phyloP scores from a whole-genome alignment of 1,284 basidiomycete species.

The Leccinum discolor region DNA sequence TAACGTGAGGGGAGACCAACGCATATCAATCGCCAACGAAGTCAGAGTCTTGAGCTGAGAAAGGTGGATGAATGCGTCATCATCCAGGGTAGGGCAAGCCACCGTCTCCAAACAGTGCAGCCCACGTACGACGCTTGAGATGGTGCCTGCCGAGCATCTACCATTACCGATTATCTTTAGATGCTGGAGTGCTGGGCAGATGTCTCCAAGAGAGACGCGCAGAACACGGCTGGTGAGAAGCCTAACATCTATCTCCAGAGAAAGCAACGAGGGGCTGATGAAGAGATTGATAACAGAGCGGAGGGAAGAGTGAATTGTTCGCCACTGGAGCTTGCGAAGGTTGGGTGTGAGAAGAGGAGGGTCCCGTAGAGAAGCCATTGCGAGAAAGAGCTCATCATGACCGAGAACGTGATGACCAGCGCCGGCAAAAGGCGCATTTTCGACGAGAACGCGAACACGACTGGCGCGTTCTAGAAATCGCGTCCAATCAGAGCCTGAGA shows the following conservation, averaged over 20 bases:
- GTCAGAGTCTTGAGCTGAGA: conserved; percentile 21
- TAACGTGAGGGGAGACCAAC: conserved; percentile 20
- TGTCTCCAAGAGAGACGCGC: conserved; percentile 12
- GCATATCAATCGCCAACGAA: conserved; percentile 20
- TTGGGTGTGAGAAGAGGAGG: conserved; percentile 23
- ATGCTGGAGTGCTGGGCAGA: conserved; percentile 19
- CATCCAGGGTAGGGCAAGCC: conserved; percentile 20
- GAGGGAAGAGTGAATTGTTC: neutral
- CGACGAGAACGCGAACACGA: conserved; percentile 16
- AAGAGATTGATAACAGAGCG: conserved; percentile 21
- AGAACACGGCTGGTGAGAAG: conserved; percentile 11
- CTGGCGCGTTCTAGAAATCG: conserved; percentile 19
- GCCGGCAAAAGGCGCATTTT: neutral
- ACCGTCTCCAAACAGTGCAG: conserved; percentile 16
- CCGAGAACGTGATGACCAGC: neutral
- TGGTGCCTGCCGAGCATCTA: conserved; percentile 12
- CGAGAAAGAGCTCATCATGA: conserved; percentile 13
- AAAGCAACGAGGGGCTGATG: conserved; percentile 19
- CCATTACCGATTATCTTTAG: conserved; percentile 25
- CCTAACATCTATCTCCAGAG: conserved; percentile 26
- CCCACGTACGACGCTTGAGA: conserved; percentile 17
- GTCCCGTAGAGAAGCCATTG: conserved; percentile 19
- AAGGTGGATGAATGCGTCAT: conserved; percentile 25
- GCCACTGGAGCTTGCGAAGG: conserved; percentile 24
- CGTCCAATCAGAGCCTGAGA: conserved; percentile 19